Evolutionary conservation across 1,139 yeast species (phyloP), one percentile per base, ranked within the genome.

Genomic region (Trichomonascaceae sp.): DNA sequence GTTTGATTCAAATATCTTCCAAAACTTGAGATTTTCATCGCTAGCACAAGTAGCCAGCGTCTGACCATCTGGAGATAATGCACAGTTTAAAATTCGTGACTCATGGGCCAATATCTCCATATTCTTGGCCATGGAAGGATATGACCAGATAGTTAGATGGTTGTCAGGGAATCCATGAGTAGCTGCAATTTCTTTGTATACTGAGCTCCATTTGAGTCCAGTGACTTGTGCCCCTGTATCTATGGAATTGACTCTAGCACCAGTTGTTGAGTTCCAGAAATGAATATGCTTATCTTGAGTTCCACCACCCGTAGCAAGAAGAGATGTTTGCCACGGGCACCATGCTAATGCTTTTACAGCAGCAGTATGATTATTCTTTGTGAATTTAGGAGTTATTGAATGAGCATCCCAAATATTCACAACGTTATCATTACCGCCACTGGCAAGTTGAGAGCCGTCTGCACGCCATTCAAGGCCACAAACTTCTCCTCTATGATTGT

Each of bases 221-320:
- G 96, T 85, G 18, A 95, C 95, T 70, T 95, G 99, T 0, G 96
- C 87, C 13, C 95, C 96, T 0, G 98, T 87, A 63, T 90, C 95
- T 41, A 93, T 86, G 13, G 95, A 80, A 61, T 91, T 89, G 43
- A 88, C 82, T 56, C 96, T 76, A 1, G 93, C 83, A 0, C 99
- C 99, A 0, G 95, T 88, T 22, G 88, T 82, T 8, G 96, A 83
- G 70, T 93, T 93, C 98, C 99, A 95, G 71, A 95, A 90, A 70
- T 93, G 91, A 57, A 95, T 88, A 53, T 85, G 81, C 66, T 84
- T 86, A 71, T 95, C 98, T 36, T 88, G 82, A 12, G 96, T 85
- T 19, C 99, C 99, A 52, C 99, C 99, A 9, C 99, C 99, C 2
- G 97, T 87, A 9, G 98, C 97, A 53, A 95, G 75, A 53, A 93